Evolutionary conservation across 768 basidiomycete species (phyloP), one percentile per base, ranked within the genome.

Genomic region (Cystofilobasidium ferigula): DNA sequence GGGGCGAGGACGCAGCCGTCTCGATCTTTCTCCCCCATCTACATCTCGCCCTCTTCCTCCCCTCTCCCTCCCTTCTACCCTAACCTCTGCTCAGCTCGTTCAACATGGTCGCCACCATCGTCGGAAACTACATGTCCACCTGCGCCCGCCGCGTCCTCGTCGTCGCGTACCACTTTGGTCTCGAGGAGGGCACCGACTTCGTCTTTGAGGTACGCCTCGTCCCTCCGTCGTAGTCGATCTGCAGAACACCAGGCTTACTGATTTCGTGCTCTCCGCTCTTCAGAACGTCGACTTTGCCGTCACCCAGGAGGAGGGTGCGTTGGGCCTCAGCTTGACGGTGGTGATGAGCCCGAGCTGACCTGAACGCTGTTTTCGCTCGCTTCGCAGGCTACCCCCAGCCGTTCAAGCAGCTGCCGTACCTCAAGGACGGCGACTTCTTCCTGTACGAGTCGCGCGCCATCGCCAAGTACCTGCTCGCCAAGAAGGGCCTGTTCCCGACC

Each of bases 361-460:
- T 40, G 38, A 40, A 8, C 38, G 8, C 8, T 16, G 38, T 16
- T 40, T 8, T 16, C 38, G 38, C 38, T 8, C 38, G 9, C 9
- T 40, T 20, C n/a, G n/a, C 45, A 26, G 48, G 48, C 14, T 53
- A 26, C 48, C 9, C n/a, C 13, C 85, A 88, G 70, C 86, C 87
- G 0, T 86, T 85, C 70, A 83, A 83, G 24, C 81, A 83, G 70
- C 77, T 85, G 32, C 84, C 85, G 3, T 82, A 80, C 72, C 78
- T 85, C 62, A 81, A 72, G 26, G 84, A 86, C 30, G 84, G 83
- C 45, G 85, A 84, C 6, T 82, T 85, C 74, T 76, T 81, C 63
- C 69, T 88, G 32, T 86, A 80, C 73, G 73, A 73, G 51, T 67
- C 61, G 9, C 61, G 71, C 26, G 69, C 69, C 16, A 85, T 86